Evolutionary conservation across 176 grass and related monocot species (phyloP).

Genomic region (Oryza glumipatula): DNA sequence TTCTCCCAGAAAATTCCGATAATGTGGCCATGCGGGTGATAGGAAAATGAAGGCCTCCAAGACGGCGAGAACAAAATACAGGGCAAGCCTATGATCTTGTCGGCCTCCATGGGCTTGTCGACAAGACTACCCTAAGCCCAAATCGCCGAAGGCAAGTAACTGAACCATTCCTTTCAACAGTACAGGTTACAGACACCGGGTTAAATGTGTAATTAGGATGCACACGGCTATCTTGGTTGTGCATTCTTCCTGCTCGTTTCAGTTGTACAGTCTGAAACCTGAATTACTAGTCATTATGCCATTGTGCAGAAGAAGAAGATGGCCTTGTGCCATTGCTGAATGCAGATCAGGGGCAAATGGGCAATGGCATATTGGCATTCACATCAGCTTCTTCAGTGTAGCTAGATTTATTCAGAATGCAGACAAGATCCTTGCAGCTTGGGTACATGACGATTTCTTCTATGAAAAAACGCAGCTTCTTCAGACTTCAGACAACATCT

Average conservation of each 20-base stretch:
- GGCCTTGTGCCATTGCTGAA: neutral
- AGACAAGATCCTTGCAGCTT: no score
- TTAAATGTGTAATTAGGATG: neutral
- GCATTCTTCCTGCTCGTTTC: neutral
- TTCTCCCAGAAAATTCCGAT: no score
- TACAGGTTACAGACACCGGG: neutral
- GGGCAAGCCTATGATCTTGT: no score
- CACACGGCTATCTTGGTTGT: neutral
- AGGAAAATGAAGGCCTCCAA: neutral
- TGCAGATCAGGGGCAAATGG: no score
- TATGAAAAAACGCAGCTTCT: neutral
- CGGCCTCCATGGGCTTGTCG: no score
- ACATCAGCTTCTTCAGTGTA: no score
- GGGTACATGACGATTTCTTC: neutral
- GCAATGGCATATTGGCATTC: no score
- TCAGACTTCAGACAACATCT: neutral
- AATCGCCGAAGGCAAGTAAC: neutral
- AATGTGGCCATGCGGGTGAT: no score
- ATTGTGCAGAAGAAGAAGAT: neutral
- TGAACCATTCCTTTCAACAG: neutral
- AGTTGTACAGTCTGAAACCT: neutral
- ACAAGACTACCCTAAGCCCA: neutral
- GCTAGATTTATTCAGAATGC: no score
- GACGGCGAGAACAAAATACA: neutral
- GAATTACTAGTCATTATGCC: neutral